These are phyloP conservation scores for Xylaria curta DNA, from an alignment of 495 filamentous ascomycete species.

Conservation along the genomic window DNA sequence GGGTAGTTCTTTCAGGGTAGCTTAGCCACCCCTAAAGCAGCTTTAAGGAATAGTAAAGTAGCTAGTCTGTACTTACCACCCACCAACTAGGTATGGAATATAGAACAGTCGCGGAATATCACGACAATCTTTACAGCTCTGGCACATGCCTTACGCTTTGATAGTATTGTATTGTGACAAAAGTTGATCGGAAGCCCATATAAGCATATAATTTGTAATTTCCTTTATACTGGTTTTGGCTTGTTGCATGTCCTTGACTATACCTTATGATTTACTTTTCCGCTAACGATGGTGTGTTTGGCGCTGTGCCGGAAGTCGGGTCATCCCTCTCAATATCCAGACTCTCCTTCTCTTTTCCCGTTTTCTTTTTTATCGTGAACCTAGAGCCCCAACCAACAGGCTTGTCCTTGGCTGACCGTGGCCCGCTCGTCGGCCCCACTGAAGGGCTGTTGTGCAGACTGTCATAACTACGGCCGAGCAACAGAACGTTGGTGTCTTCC, in stretches of 20 bases:
- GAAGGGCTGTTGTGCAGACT: conserved; percentile 51
- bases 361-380: conserved; percentile 57
- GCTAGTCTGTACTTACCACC: too few species aligned
- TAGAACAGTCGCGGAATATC: background rate
- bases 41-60: too few species aligned
- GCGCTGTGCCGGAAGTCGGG: conserved; percentile 15
- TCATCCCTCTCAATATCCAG: conserved; percentile 52
- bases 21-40: background rate
- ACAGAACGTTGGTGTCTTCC: conserved; percentile 40
- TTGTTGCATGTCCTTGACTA: background rate
- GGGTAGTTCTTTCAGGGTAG: background rate
- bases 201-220: background rate
- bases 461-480: conserved; percentile 51
- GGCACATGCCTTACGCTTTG: background rate
- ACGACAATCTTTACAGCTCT: background rate
- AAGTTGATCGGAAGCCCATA: background rate
- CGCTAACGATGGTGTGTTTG: conserved; percentile 13
- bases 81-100: too few species aligned
- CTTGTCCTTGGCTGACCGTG: conserved; percentile 44
- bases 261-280: conserved; percentile 28
- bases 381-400: conserved; percentile 51
- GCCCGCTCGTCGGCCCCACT: conserved; percentile 42
- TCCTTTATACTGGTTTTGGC: background rate
- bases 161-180: background rate
- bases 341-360: conserved; percentile 54